Conservation (phyloP, 805 yeast genomes). For the Lachancea lanzarotensis region DNA sequence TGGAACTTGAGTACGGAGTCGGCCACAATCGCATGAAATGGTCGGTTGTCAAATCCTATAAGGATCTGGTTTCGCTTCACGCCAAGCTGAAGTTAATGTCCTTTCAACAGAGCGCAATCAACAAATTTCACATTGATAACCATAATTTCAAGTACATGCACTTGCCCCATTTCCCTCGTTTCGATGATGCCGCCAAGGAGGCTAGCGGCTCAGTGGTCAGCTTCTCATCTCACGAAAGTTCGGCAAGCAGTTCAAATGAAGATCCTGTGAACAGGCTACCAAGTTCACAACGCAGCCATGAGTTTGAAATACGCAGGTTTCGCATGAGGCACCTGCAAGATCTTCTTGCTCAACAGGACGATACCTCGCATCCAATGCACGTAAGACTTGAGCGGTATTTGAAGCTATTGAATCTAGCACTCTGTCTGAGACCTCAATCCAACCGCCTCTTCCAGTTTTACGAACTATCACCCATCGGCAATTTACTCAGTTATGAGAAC, state of each 20-base stretch:
- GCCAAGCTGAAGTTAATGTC: constrained; percentile 53
- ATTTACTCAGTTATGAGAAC: constrained; percentile 73
- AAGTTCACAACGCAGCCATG: constrained; percentile 13
- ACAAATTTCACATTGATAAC: constrained; percentile 24
- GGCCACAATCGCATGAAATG: constrained; percentile 74
- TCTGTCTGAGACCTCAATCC: constrained; percentile 72
- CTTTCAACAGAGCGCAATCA: constrained; percentile 37
- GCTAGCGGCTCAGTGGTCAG: not conserved
- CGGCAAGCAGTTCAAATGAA: not conserved
- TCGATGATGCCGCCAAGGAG: constrained; percentile 14
- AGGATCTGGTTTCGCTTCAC: constrained; percentile 68
- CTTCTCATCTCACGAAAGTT: not conserved
- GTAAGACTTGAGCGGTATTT: constrained; percentile 57
- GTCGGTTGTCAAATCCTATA: constrained; percentile 66
- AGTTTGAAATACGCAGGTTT: constrained; percentile 17
- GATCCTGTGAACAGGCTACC: not conserved
- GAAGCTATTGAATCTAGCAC: constrained; percentile 48
- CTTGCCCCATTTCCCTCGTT: constrained; percentile 28
- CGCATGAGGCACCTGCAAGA: constrained; percentile 28
- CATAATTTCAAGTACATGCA: constrained; percentile 21
- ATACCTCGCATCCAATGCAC: constrained; percentile 25
- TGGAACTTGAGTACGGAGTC: constrained; percentile 87
- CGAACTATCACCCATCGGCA: constrained; percentile 84
- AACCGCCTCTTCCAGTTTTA: constrained; percentile 79
- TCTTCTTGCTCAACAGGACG: constrained; percentile 24